A percentile compares a stretch with the other conserved stretches of the same genome.
Conservation (phyloP, 2,329 filamentous ascomycete species). For the Hypomyces rosellus region DNA sequence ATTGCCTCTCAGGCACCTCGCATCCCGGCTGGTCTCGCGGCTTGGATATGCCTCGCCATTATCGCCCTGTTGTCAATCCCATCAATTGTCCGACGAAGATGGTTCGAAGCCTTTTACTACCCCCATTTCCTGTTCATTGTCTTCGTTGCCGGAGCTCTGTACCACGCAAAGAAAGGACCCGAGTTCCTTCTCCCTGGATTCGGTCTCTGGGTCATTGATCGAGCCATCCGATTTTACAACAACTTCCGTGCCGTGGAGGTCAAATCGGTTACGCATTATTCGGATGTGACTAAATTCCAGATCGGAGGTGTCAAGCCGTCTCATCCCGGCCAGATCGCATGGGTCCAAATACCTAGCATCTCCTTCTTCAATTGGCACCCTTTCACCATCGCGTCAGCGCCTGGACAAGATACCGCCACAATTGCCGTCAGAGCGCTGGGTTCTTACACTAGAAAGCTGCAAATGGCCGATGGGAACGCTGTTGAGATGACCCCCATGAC, state of each 20-base stretch:
- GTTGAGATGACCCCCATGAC: too few species aligned
- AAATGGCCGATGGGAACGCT: too few species aligned
- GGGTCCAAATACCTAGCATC: slow-evolving; percentile 18
- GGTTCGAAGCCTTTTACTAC: slow-evolving; percentile 21
- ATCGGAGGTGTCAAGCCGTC: slow-evolving; percentile 10
- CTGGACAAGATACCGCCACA: background rate
- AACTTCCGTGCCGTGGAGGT: slow-evolving; percentile 14
- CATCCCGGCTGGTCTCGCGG: slow-evolving; percentile 17
- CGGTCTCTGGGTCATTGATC: background rate
- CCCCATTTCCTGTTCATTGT: background rate
- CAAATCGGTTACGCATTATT: slow-evolving; percentile 10
- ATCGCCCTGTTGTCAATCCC: slow-evolving; percentile 18
- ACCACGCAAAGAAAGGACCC: too few species aligned
- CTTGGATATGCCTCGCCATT: slow-evolving; percentile 15
- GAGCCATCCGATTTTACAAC: slow-evolving; percentile 15
- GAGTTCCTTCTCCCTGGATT: too few species aligned
- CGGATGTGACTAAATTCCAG: slow-evolving; percentile 17
- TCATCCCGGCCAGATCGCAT: slow-evolving; percentile 18
- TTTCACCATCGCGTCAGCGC: slow-evolving; percentile 18
- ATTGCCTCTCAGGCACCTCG: slow-evolving; percentile 10
- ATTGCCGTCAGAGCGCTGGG: background rate
- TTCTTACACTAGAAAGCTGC: background rate
- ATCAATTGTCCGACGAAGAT: slow-evolving; percentile 12
- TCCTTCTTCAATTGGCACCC: slow-evolving; percentile 22
- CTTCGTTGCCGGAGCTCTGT: too few species aligned